These are phyloP conservation scores for Remersonia thermophila DNA, from an alignment of 2,329 filamentous ascomycete species.

Conservation along the genomic window DNA sequence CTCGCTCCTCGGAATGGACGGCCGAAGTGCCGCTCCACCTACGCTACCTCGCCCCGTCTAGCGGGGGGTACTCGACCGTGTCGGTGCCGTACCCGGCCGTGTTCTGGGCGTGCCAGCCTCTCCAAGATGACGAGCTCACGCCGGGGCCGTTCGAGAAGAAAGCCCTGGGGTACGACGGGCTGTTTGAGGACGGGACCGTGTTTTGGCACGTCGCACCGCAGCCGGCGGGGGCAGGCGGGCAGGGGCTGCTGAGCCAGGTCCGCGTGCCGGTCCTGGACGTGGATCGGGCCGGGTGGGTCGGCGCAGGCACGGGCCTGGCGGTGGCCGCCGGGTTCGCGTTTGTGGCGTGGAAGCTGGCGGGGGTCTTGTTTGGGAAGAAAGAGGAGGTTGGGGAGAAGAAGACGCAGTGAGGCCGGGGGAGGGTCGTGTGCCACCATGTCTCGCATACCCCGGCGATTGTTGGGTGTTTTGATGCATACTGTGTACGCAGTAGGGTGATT, in stretches of 20 bases:
- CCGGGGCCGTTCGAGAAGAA: constrained; percentile 74
- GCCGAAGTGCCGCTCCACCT: constrained; percentile 71
- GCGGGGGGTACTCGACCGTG: constrained; percentile 39
- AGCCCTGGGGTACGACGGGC: constrained; percentile 73
- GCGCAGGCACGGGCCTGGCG: constrained; percentile 42
- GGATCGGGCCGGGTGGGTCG: constrained; percentile 35
- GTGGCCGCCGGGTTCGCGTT: constrained; percentile 57
- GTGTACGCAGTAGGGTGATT: too few species aligned
- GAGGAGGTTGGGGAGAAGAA: constrained; percentile 11
- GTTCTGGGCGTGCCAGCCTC: constrained; percentile 78
- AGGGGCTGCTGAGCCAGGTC: constrained; percentile 39
- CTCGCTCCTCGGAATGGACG: constrained; percentile 37
- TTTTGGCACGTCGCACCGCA: constrained; percentile 66
- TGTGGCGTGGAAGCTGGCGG: constrained; percentile 49
- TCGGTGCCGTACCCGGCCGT: constrained; percentile 69
- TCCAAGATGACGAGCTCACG: constrained; percentile 48
- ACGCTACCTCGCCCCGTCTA: constrained; percentile 60
- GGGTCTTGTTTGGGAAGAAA: constrained; percentile 21
- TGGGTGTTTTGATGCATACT: too few species aligned
- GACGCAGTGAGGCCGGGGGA: constrained; percentile 11
- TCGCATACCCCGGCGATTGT: too few species aligned
- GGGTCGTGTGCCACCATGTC: too few species aligned
- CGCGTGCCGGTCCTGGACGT: constrained; percentile 54
- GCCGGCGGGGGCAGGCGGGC: constrained; percentile 18
- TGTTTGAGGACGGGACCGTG: constrained; percentile 64